Percentiles rank a stretch among this genome's conserved stretches.
phyloP scores from a whole-genome alignment of 1,139 yeast species.

The Candida sp. region DNA sequence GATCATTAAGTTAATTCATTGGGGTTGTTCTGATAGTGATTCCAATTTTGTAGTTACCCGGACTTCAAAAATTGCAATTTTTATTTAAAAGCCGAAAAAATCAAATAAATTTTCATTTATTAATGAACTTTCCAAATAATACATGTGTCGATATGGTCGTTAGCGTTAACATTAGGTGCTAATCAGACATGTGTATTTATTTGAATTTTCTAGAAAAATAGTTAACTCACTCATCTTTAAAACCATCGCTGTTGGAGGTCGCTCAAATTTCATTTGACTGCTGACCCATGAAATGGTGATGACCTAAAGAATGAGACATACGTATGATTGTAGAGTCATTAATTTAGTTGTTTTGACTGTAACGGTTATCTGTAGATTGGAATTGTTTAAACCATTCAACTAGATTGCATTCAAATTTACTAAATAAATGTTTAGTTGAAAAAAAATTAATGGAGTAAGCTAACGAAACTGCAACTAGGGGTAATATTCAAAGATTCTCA shows the following conservation, averaged over 20 bases:
- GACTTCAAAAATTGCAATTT: background rate
- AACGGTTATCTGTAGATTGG: too few species aligned
- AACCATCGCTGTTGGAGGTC: conserved; percentile 96
- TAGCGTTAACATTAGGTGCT: conserved; percentile 24
- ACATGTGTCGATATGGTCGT: conserved; percentile 5
- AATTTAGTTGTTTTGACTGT: too few species aligned
- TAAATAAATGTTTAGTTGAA: too few species aligned
- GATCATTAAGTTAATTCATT: background rate
- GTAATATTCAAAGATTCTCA: too few species aligned
- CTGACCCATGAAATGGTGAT: conserved; percentile 78
- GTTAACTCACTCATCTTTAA: conserved; percentile 36
- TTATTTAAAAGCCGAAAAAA: too few species aligned
- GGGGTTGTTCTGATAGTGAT: background rate
- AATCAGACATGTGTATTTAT: conserved; percentile 12
- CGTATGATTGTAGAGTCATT: background rate
- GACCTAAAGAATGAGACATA: conserved; percentile 83
- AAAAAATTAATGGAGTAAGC: too few species aligned
- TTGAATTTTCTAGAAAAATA: conserved; percentile 23
- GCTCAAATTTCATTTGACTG: conserved; percentile 47
- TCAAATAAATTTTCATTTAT: background rate
- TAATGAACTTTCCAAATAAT: conserved; percentile 4
- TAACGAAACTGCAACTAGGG: too few species aligned
- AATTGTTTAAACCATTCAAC: too few species aligned
- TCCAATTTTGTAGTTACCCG: conserved; percentile 1
- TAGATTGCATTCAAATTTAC: too few species aligned